Evolutionary conservation across 2,329 filamentous ascomycete species (phyloP), one percentile per base, ranked within the genome.

Genomic region (Tolypocladium amazonense): DNA sequence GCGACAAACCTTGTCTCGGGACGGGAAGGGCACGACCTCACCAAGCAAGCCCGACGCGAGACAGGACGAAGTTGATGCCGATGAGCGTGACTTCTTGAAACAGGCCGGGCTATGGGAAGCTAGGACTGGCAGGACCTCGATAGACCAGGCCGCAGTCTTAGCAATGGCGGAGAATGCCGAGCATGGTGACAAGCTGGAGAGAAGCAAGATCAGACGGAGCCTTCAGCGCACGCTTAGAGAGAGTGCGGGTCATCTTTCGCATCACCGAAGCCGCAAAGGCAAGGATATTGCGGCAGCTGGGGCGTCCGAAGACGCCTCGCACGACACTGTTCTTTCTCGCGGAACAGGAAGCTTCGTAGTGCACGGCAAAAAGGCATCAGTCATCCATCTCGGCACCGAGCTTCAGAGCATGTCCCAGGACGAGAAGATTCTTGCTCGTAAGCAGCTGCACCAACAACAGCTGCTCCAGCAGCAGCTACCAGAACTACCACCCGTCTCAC

Each of bases 291-390:
- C 62, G 3, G 41, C 58, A 14, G 57, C 59, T 3, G 66, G 63
- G 9, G 60, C 66, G 68, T 56, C 72, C 68, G 69, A 79, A 23
- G 73, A 80, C 68, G 61, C 70, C 63, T 64, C 72, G 63, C 67
- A 82, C 75, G 77, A 88, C 43, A 88, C 90, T 65, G 86, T 88
- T 14, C 79, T 99, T 15, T 80, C 88, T 8, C 86, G 94, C 56
- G 88, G 88, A 15, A 85, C 89, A 15, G 91, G 91, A 6, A 96
- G 90, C 67, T 99, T 99, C 72, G 96, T 94, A 4, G 87, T 99
- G 4, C 94, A 99, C 69, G 93, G 94, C 62, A 99, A 97, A 78
- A 97, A 99, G 74, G 94, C 94, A 3, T 96, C 92, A 1, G 90
- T 99, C 59, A 90, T 99, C 65, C 95, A 90, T n/a, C 95, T 99